These are phyloP conservation scores for Rosa rugosa DNA, from an alignment of 306 rosid species.

Conservation along the genomic window DNA sequence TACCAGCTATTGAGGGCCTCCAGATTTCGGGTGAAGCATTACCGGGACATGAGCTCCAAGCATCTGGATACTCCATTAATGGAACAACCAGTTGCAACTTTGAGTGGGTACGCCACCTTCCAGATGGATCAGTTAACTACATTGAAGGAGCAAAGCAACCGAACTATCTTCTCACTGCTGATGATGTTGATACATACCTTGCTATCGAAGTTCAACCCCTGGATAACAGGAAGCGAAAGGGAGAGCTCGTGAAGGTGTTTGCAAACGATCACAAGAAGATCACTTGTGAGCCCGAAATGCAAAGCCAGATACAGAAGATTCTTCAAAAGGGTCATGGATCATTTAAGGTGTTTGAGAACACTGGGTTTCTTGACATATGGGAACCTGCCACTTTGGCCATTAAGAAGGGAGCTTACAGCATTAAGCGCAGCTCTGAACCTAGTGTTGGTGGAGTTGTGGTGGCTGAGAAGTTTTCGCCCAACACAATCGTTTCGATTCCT, in stretches of 20 bases:
- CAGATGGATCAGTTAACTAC: constrained; percentile 90
- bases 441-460: constrained; percentile 47
- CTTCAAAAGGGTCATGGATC: constrained; percentile 69
- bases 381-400: constrained; percentile 78
- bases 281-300: constrained; percentile 76
- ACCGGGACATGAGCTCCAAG: constrained; percentile 94
- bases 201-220: constrained; percentile 98
- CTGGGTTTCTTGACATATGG: constrained; percentile 70
- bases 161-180: constrained; percentile 82
- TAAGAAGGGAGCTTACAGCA: constrained; percentile 87
- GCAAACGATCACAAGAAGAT: constrained; percentile 80
- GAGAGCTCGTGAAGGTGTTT: constrained; percentile 85
- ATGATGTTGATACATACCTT: constrained; percentile 83
- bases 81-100: constrained; percentile 98
- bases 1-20: constrained; percentile 86
- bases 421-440: constrained; percentile 60
- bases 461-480: constrained; percentile 68
- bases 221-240: constrained; percentile 94
- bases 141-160: constrained; percentile 99
- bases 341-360: constrained; percentile 58
- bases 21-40: constrained; percentile 90
- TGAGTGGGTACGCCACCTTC: constrained; percentile 96
- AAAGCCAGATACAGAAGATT: constrained; percentile 66
- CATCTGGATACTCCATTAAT: constrained; percentile 77
- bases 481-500: constrained; percentile 63